Percentiles rank a stretch among this genome's conserved stretches.
phyloP scores from a whole-genome alignment of 352 stramenopile species.

The Phytopythium chamaehyphon region DNA sequence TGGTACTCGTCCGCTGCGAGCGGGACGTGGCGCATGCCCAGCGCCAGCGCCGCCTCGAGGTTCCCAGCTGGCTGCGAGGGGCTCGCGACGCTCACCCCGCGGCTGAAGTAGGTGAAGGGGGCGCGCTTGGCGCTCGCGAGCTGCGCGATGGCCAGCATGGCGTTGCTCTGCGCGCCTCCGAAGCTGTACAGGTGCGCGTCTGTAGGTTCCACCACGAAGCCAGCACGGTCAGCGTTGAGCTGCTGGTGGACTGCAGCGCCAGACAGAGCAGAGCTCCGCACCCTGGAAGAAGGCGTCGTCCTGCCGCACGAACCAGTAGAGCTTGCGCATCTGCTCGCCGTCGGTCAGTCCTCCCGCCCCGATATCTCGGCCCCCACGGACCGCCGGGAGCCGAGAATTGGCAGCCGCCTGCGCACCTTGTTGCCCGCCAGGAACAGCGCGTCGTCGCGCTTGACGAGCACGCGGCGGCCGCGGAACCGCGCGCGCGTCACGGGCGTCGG shows the following conservation, averaged over 20 bases:
- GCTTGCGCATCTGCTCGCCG: constrained; percentile 66
- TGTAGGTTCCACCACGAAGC: too few species aligned
- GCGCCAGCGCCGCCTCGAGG: constrained; percentile 24
- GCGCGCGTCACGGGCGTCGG: constrained; percentile 59
- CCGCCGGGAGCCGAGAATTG: too few species aligned
- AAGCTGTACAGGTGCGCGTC: constrained; percentile 68
- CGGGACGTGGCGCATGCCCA: constrained; percentile 71
- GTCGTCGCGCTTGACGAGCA: constrained; percentile 86
- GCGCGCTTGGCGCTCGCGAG: constrained; percentile 60
- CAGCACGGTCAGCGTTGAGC: not conserved
- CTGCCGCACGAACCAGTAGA: constrained; percentile 76
- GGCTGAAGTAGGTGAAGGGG: constrained; percentile 86
- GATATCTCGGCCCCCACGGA: not conserved
- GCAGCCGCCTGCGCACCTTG: constrained; percentile 35
- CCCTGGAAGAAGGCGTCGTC: constrained; percentile 49
- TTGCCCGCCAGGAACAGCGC: constrained; percentile 79
- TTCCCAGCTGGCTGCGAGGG: constrained; percentile 22
- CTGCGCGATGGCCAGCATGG: constrained; percentile 82
- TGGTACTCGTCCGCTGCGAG: constrained; percentile 41
- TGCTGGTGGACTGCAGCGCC: not conserved
- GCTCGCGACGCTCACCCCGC: constrained; percentile 15
- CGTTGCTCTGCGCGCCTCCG: constrained; percentile 80
- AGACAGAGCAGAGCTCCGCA: constrained; percentile 10
- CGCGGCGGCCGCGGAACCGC: constrained; percentile 52
- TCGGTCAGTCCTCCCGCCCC: too few species aligned